Base-by-base conservation (phyloP, 805 yeast genomes). In the Starmerella tilneyi region DNA sequence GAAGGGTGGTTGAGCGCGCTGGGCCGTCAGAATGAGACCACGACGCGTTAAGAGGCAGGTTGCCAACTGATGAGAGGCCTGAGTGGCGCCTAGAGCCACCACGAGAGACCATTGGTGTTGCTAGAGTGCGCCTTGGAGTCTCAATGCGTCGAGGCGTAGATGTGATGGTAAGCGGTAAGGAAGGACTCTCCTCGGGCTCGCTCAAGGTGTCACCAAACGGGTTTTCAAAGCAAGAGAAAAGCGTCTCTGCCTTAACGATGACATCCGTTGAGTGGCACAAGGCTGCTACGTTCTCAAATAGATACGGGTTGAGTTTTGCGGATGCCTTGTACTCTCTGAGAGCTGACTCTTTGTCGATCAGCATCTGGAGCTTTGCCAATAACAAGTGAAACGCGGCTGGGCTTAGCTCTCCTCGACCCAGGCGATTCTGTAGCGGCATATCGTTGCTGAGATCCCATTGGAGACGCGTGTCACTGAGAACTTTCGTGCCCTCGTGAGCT, bases 201-300 rank as follows among this genome's bases (percentile, higher is more conserved):
- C 17, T 26, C 21, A 36, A 3, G 42, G 41, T n/a, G 31, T 30
- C 42, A 3, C 43, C 38, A n/a, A 46, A 46, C 17, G 48, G 44
- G 21, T 47, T 43, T n/a, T 45, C 53, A 32, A 50, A 43, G 9
- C 46, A 43, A 23, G 49, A 2, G 28, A 58, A 66, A 15, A 65
- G 48, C 36, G 59, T 52, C 9, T 73, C 73, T 5, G 79, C 76
- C 47, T 77, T 75, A 16, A 85, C 71, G 47, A 74, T 74, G 16
- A 81, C 84, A 11, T 94, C 92, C 1, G 50, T 40, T 64, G 81
- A 65, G 39, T 71, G 69, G 55, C 85, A 77, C 39, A 92, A 65
- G 34, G 79, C 79, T 52, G 79, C 84, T 51, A 84, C 78, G 0
- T 96, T 85, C 58, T 85, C 96, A 74, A 92, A 85, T 32, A 85